Base-by-base conservation (phyloP, 1,139 yeast species). In the Kluyveromyces marxianus region DNA sequence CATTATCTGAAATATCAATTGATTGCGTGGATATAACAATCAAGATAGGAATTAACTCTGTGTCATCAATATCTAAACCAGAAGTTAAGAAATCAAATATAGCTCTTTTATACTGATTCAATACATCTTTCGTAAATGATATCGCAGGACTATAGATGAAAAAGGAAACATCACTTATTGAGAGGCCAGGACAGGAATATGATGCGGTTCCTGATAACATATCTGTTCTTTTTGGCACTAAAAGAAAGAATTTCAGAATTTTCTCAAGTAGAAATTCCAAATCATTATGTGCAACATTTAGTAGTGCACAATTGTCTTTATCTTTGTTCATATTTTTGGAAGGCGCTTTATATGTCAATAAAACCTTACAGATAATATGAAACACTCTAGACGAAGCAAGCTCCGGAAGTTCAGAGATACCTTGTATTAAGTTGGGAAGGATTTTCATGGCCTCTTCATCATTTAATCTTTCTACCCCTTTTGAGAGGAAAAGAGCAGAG, bases 71-170 rank as follows among this genome's bases (percentile, higher is more conserved):
- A 7, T 63, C 53, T 45, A 62, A 65, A 21, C 63, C 60, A 29
- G 62, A 57, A 1, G 63, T 47, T n/a, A 57, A 58, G 26, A 70
- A 68, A 3, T 65, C 50, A 48, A 81, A 75, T 2, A 76, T 65
- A 2, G 75, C 70, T 10, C 65, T 67, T 56, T 83, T 86, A 35
- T 75, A 74, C 0, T 55, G 59, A 1, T 68, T 54, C 36, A 86
- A 63, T 26, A 75, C 79, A 0, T 71, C 70, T 2, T 76, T 68
- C 39, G 74, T 75, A 56, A 75, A 79, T 0, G 74, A 60, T 0
- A 80, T 76, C 10, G 90, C 88, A 4, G 94, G 87, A 51, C 77
- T 77, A 45, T 72, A 72, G 0, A 87, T 81, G 56, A 87, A 76
- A 56, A 79, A 85, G 0, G 75, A 61, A 31, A 74, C 72, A 46